Evolutionary conservation across 208 protist genomes (phyloP), one percentile per base, ranked within the genome.

Genomic region (Acanthamoeba triangularis): DNA sequence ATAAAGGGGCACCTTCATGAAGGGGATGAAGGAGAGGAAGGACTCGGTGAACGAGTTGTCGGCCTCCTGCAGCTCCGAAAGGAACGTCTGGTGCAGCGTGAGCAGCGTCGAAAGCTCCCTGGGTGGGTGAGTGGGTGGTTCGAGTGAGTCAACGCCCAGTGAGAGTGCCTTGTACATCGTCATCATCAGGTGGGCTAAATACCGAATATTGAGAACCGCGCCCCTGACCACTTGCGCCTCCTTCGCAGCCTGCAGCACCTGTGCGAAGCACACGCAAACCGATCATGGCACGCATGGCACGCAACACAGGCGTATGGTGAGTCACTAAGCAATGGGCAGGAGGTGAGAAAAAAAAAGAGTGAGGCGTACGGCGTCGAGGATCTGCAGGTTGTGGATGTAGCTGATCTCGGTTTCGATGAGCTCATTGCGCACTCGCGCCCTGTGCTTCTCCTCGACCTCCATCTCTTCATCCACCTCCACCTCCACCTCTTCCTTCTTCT

Each of bases 361-460:
- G 23, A 65, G 59, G 23, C 59, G 59, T 93, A 93, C 87, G 13
- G 87, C 54, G 54, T 76, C 87, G n/a, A 93, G 54, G 13, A 74
- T 74, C 87, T 93, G 61, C n/a, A 93, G 63, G 87, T 93, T 93
- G 87, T 74, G 54, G 47, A 93, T 74, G 61, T 93, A 93, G 63
- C 47, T 93, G 54, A 76, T 93, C 18, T 93, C 87, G 87, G 87
- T 93, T 47, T 93, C 63, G 41, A 93, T 93, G 87, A 93, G 63
- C 47, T 93, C 87, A 25, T 93, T 67, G 6, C 87, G 52, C 3
- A 93, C 33, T 28, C 54, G 30, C 41, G 54, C 41, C 13, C 61
- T 28, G 65, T 93, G 87, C 87, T 93, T 74, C 49, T 28, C 80
- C 30, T 63, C 52, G 11, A 41, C 80, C 7, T 85, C 76, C 20